Conservation (phyloP, 805 yeast genomes). For the Diddensiella transvaalensis region DNA sequence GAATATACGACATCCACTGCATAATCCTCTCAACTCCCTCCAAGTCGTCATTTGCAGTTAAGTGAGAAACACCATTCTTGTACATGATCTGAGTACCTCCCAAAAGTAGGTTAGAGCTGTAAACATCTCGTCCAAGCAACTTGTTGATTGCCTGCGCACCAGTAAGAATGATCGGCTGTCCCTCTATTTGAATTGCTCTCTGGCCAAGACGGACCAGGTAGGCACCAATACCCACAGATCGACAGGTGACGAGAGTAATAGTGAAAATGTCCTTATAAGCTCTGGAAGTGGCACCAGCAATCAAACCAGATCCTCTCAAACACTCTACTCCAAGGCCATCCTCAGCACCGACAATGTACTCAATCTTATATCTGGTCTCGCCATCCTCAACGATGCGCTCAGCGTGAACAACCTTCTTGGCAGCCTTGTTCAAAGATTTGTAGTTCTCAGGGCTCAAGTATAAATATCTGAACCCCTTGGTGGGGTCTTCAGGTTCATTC, state of each 20-base stretch:
- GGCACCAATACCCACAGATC: conserved; percentile 99
- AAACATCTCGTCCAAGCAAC: conserved; percentile 93
- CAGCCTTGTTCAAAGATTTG: conserved; percentile 45
- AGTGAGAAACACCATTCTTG: conserved; percentile 95
- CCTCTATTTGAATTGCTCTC: conserved; percentile 98
- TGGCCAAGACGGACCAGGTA: conserved; percentile 97
- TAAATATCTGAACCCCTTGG: conserved; percentile 86
- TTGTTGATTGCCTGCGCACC: conserved; percentile 99
- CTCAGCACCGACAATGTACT: conserved; percentile 85
- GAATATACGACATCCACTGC: conserved; percentile 94
- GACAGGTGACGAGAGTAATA: conserved; percentile 96
- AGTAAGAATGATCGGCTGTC: conserved; percentile 96
- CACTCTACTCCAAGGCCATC: conserved; percentile 99
- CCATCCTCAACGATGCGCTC: conserved; percentile 83
- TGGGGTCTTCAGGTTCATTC: conserved; percentile 72
- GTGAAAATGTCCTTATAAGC: conserved; percentile 98
- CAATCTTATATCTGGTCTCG: conserved; percentile 75
- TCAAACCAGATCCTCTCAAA: conserved; percentile 95
- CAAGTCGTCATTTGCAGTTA: conserved; percentile 94
- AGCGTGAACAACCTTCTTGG: conserved; percentile 55
- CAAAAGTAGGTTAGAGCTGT: conserved; percentile 91
- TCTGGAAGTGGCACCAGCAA: conserved; percentile 97
- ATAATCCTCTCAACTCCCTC: conserved; percentile 94
- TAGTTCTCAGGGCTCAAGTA: conserved; percentile 69
- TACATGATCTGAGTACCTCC: conserved; percentile 99